A percentile compares a stretch with the other conserved stretches of the same genome.
Evolutionary conservation across 2,329 filamentous ascomycete genomes (phyloP).

Genomic region (Helicocarpus griseus): DNA sequence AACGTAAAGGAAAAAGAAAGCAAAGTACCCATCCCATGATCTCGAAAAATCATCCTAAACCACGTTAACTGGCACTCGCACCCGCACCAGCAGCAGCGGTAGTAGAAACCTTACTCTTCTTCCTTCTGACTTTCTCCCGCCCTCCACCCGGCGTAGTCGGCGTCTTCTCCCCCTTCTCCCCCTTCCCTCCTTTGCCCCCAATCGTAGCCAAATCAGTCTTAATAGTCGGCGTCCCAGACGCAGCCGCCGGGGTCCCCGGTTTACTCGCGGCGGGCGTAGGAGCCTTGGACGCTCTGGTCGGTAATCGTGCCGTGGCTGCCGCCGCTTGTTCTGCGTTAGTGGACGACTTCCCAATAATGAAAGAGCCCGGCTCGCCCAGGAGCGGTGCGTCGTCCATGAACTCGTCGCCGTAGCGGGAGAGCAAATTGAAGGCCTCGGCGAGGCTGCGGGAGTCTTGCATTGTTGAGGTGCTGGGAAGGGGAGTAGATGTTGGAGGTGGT

Average conservation of each 20-base stretch:
- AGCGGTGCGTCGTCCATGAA: slow-evolving; percentile 57
- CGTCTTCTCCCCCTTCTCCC: slow-evolving; percentile 24
- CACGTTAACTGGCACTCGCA: too few species aligned
- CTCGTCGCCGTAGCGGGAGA: slow-evolving; percentile 47
- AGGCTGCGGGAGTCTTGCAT: slow-evolving; percentile 32
- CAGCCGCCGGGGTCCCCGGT: slow-evolving; percentile 9
- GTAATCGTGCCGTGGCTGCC: neutral
- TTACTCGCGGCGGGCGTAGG: slow-evolving; percentile 8
- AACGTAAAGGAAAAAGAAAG: neutral
- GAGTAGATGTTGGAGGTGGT: slow-evolving; percentile 15
- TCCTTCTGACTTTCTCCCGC: slow-evolving; percentile 26
- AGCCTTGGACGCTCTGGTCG: slow-evolving; percentile 2
- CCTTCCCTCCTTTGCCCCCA: slow-evolving; percentile 19
- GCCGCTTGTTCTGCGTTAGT: slow-evolving; percentile 3
- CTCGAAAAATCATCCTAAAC: too few species aligned
- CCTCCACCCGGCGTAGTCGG: slow-evolving; percentile 23
- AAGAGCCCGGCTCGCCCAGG: slow-evolving; percentile 53
- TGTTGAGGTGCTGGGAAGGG: slow-evolving; percentile 7
- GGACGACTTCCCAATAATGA: slow-evolving; percentile 41
- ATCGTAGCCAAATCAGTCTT: slow-evolving; percentile 17
- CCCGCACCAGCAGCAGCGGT: neutral
- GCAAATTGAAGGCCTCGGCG: slow-evolving; percentile 41
- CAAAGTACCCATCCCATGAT: too few species aligned
- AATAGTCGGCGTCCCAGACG: slow-evolving; percentile 9
- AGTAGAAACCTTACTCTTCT: slow-evolving; percentile 22